These are phyloP conservation scores for Ustilago esculenta DNA, from an alignment of 1,284 basidiomycete species.

Conservation along the genomic window DNA sequence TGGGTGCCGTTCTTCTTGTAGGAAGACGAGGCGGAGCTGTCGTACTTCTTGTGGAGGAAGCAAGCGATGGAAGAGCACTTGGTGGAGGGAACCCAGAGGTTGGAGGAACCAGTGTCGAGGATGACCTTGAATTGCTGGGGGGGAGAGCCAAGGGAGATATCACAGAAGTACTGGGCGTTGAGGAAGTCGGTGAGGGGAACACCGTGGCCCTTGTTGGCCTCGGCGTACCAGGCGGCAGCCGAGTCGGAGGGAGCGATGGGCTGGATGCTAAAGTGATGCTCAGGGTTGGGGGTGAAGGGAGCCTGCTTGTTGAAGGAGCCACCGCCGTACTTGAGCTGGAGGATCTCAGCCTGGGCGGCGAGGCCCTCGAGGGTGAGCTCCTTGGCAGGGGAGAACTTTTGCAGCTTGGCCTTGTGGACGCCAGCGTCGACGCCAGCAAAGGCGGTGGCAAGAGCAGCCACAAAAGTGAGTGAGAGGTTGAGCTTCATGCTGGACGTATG, in stretches of 20 bases:
- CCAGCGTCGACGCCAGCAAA: constrained; percentile 70
- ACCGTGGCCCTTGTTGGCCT: constrained; percentile 79
- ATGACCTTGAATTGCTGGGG: constrained; percentile 80
- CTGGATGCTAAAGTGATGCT: constrained; percentile 72
- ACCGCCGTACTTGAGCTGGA: constrained; percentile 61
- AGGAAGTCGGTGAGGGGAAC: constrained; percentile 95
- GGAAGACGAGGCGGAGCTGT: constrained; percentile 80
- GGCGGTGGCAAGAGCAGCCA: constrained; percentile 70
- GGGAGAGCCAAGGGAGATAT: constrained; percentile 83
- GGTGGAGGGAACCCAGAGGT: constrained; percentile 90
- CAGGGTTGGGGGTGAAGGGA: constrained; percentile 68
- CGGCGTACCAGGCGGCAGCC: constrained; percentile 52
- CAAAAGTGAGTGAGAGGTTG: constrained; percentile 72
- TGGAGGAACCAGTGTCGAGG: constrained; percentile 88
- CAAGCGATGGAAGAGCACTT: constrained; percentile 95
- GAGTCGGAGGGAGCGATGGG: constrained; percentile 55
- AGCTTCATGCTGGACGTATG: constrained; percentile 54
- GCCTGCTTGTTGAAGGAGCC: constrained; percentile 52
- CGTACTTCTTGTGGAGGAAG: constrained; percentile 95
- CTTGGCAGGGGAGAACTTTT: constrained; percentile 75
- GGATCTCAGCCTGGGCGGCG: constrained; percentile 73
- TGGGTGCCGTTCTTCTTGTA: constrained; percentile 90
- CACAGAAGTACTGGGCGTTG: constrained; percentile 96
- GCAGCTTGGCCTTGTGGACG: constrained; percentile 66
- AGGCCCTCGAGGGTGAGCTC: constrained; percentile 75